Evolutionary conservation across 148 eudicot species (phyloP).

Genomic region (Rhododendron henanense): DNA sequence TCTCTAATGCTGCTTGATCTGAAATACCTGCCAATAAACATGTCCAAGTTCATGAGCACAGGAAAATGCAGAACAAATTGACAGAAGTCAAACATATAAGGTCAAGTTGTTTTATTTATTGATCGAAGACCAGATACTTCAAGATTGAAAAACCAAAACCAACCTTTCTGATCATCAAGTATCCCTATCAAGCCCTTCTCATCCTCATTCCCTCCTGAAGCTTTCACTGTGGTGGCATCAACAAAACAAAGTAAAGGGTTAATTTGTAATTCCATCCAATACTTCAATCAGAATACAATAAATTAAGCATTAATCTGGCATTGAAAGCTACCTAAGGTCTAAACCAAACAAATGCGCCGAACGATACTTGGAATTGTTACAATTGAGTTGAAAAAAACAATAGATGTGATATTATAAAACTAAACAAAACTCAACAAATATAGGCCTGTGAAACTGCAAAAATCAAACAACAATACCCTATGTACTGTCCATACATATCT

Average conservation of each 20-base stretch:
- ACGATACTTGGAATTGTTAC: too few relatives aligned
- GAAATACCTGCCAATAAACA: slow-evolving; percentile 14
- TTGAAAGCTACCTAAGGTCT: background rate
- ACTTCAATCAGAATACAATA: background rate
- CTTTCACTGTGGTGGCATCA: slow-evolving; percentile 25
- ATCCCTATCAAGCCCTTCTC: slow-evolving; percentile 41
- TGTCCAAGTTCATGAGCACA: background rate
- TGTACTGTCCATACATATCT: background rate
- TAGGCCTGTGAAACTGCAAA: background rate
- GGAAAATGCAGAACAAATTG: background rate
- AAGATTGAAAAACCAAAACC: slow-evolving; percentile 15
- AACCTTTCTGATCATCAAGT: slow-evolving; percentile 80
- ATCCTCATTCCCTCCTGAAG: slow-evolving; percentile 47
- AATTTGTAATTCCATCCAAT: background rate
- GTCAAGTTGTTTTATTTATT: background rate
- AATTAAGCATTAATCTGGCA: background rate
- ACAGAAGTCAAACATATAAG: background rate
- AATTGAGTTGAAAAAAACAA: background rate
- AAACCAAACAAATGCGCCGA: background rate
- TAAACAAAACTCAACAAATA: background rate
- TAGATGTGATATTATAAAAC: background rate
- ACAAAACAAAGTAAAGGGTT: background rate
- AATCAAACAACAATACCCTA: background rate
- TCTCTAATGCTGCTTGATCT: slow-evolving; percentile 74
- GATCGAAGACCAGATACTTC: background rate